phyloP scores from a whole-genome alignment of 129 eudicot genomes.

The Logfia minima region DNA sequence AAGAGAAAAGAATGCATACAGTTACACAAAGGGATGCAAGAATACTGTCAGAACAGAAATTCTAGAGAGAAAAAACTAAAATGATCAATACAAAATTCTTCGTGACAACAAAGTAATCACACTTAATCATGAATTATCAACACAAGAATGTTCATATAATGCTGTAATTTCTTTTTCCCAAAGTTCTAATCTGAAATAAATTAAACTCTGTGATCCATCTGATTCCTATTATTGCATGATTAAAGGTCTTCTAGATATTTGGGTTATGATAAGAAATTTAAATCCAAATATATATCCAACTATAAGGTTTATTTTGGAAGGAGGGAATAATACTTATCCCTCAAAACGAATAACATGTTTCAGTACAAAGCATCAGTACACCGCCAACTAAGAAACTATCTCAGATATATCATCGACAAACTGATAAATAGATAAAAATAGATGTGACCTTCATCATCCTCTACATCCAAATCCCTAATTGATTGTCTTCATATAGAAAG shows the following conservation, averaged over 20 bases:
- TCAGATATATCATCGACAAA: background rate
- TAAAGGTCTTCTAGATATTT: background rate
- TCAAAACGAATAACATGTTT: background rate
- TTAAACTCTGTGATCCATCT: background rate
- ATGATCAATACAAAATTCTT: background rate
- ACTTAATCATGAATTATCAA: slow-evolving; percentile 1
- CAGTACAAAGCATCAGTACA: background rate
- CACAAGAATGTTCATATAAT: background rate
- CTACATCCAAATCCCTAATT: background rate
- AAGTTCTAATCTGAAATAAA: background rate
- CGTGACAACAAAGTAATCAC: background rate
- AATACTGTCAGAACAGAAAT: background rate
- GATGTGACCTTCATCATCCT: background rate
- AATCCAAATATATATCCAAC: background rate
- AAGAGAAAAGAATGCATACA: slow-evolving; percentile 12
- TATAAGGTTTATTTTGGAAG: background rate
- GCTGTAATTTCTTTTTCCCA: background rate
- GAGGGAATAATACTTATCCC: background rate
- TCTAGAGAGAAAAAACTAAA: background rate
- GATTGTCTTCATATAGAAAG: slow-evolving; percentile 13
- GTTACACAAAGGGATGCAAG: slow-evolving; percentile 7
- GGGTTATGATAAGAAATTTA: background rate
- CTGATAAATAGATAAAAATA: background rate
- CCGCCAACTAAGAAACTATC: background rate
- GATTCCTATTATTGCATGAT: background rate